Base-by-base conservation (phyloP, 371 early-diverging fungal species). In the Apophysomyces elegans region DNA sequence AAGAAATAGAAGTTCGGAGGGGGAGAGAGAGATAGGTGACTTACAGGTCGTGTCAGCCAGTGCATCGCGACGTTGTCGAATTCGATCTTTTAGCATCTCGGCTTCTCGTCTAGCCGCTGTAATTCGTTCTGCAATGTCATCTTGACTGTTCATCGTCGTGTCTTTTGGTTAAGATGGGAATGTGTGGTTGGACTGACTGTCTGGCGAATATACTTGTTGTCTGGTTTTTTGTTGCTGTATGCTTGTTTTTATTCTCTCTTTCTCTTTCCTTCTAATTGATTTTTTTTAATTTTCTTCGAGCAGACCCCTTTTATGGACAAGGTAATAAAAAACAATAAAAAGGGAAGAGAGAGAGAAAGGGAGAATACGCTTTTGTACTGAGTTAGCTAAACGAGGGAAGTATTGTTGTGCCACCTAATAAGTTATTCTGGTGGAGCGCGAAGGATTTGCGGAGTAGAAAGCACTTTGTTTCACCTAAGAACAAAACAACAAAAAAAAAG, bases 1-100 rank as follows among this genome's bases (percentile, higher is more conserved):
- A 26, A 26, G 32, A 26, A 26, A 26, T 1, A 26, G 32, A 26
- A 26, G 3, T 3, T 26, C 32, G 32, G 32, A 26, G 32, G 32
- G 32, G 3, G 32, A 26, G 32, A 3, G 32, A 26, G 32, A 26
- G 1, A 26, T 26, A 26, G 32, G 32, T 26, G 56, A 84, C 87
- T 84, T 93, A 96, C 97, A 85, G 56, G 96, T 93, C 26, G 96
- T 95, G 80, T 98, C 97, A 32, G 93, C 93, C 45, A 97, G 84
- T 56, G 93, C 92, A 72, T 95, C 95, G 77, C 91, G 93, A 72
- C 93, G 94, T 73, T 91, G 90, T 78, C 93, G 93, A 71, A 98
- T 97, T 79, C 92, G 90, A 66, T 98, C 98, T 79, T 97, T 98
- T 46, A 98, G 84, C 44, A 85, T 80, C 75, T 98, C 98, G 46